Evolutionary conservation across 208 protist species (phyloP), one percentile per base, ranked within the genome.

Genomic region (Crithidia thermophila): DNA sequence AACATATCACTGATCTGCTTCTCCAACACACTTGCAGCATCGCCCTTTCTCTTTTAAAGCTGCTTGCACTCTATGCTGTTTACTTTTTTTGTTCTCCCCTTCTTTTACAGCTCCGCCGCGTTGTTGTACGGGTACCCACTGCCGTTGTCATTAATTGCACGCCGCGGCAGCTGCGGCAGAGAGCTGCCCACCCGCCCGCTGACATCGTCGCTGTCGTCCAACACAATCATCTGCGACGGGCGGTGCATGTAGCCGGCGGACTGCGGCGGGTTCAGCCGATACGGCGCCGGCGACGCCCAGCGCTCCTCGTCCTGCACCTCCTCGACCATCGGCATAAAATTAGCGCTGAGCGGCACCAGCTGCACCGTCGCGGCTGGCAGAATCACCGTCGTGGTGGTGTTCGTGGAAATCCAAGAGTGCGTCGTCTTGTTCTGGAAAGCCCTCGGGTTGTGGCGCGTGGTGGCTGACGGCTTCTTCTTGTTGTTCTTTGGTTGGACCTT

Each of bases 371-470:
- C 77, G 4, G 73, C 51, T n/a, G 84, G 77, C 28, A 87, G 58
- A n/a, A 75, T 72, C 13, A 86, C 77, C 0, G 77, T 80, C 0
- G 80, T 90, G 13, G 66, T 77, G 7, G 80, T 90, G 50, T 78
- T 86, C 10, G 84, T 86, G 3, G 73, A 77, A 6, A 90, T 65
- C 84, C 79, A 90, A 33, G 70, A 77, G 36, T 75, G 59, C 1
- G 74, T 77, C 16, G 67, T 84, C 53, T 72, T 66, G 51, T 78
- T 77, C 11, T 59, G 14, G 39, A 90, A 86, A 16, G 66, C 68
- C 45, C 61, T 62, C 2, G 64, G 53, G 46, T 68, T 51, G 37
- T 71, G 62, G 4, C 34, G 36, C 0, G 16, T 10, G 25, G n/a
- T n/a, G n/a, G 10, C 21, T 8, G 63, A 33, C 7, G 50, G 33